Base-by-base conservation (phyloP, 2,329 filamentous ascomycete species). In the Diaporthe amygdali region DNA sequence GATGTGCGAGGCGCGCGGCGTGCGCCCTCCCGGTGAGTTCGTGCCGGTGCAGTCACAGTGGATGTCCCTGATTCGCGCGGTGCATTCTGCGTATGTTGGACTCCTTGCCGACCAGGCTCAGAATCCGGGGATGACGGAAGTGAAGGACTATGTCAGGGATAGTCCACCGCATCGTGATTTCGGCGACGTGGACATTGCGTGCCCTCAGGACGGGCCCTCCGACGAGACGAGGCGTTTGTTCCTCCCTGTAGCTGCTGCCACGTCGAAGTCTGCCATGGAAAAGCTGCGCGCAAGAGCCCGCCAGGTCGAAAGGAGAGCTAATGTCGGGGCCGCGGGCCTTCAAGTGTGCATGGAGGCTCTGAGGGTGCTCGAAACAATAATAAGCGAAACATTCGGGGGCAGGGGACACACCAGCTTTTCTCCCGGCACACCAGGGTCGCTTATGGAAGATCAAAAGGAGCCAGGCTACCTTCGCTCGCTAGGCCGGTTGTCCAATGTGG, bases 21-120 rank as follows among this genome's bases (percentile, higher is more conserved):
- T 59, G 8, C 56, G 54, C 20, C 68, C 78, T 17, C 74, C 72
- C 22, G 69, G 49, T n/a, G 76, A 79, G n/a, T 49, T 81, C 17
- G 71, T 79, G 39, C 81, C 81, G 6, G 77, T 76, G 41, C 75
- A 79, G 14, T 77, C 78, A 0, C 81, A 82, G 66, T 83, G 81
- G 82, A 80, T 83, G 10, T 77, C 76, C 34, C 77, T 82, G 8
- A 81, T 79, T 20, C 80, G 82, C 17, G 81, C 81, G 6, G 80
- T 77, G 7, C 76, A 79, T 64, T 75, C 76, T 3, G 82, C 81
- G 0, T 82, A 79, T 56, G 74, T 73, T 5, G 81, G 79, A 2
- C 71, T 83, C 14, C 72, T 81, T 3, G 73, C 75, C 22, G 64
- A 74, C 34, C 39, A 37, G 39, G 27, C 55, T 47, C 47, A 69